Conservation (phyloP, 73 alveolate genomes). For the Tetrahymena malaccensis region DNA sequence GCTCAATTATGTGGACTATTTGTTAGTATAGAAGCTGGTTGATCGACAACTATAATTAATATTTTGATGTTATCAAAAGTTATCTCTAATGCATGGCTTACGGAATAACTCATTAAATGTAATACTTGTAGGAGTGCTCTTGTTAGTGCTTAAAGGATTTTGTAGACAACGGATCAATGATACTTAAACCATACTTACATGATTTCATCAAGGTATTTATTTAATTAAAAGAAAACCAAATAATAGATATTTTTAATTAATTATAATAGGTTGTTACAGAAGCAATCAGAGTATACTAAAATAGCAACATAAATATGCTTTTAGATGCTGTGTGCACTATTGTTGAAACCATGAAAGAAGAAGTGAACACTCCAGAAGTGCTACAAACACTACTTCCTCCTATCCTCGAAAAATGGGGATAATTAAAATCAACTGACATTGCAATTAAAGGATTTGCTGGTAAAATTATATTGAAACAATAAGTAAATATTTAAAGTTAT, state of each 20-base stretch:
- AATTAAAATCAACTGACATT: neutral
- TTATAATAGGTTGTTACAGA: neutral
- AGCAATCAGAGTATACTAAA: neutral
- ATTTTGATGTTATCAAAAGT: neutral
- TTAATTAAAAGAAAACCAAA: neutral
- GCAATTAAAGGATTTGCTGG: neutral
- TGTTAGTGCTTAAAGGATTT: neutral
- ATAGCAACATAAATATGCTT: neutral
- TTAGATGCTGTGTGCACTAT: neutral
- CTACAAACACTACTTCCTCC: neutral
- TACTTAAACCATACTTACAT: neutral
- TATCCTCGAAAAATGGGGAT: neutral
- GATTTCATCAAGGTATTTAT: neutral
- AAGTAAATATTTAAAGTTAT: neutral
- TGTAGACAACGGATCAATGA: neutral
- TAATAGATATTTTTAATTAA: neutral
- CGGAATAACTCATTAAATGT: neutral
- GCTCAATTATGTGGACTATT: neutral
- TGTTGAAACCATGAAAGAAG: neutral
- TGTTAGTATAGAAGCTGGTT: neutral
- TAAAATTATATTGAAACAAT: neutral
- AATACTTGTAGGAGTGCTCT: neutral
- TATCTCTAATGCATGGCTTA: neutral
- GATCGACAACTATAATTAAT: neutral
- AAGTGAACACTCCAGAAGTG: neutral